phyloP scores from a whole-genome alignment of 495 filamentous ascomycete genomes.

The Platismatia glauca region DNA sequence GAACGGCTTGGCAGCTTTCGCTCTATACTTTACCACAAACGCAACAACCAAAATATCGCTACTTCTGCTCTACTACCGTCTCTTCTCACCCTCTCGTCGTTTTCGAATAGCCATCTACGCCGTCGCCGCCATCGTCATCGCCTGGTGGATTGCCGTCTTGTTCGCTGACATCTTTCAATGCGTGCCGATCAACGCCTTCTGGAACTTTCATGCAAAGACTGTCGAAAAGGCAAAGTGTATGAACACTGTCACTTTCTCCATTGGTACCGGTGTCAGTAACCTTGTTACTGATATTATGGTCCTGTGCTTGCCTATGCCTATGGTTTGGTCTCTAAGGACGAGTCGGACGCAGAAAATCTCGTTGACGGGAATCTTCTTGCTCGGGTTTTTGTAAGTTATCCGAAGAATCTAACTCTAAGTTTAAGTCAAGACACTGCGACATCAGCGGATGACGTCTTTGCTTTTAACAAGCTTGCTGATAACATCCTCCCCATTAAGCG shows the following conservation, averaged over 20 bases:
- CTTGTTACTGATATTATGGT: conserved; percentile 32
- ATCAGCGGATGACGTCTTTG: not conserved
- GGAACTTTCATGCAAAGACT: not conserved
- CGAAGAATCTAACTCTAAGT: too few relatives aligned
- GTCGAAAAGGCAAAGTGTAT: conserved; percentile 16
- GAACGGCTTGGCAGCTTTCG: conserved; percentile 1
- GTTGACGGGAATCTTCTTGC: conserved; percentile 29
- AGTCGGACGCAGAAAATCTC: conserved; percentile 27
- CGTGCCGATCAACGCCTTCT: conserved; percentile 18
- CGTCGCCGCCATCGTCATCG: conserved; percentile 1
- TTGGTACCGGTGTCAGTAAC: conserved; percentile 20
- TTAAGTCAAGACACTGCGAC: not conserved
- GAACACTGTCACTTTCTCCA: conserved; percentile 10
- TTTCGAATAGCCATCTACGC: conserved; percentile 13
- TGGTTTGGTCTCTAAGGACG: conserved; percentile 30
- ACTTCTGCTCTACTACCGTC: conserved; percentile 15
- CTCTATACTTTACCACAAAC: conserved; percentile 13
- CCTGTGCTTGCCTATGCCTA: conserved; percentile 31
- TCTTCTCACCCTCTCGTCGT: conserved; percentile 5
- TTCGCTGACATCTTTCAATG: conserved; percentile 20
- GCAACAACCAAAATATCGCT: conserved; percentile 10
- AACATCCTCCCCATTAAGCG: conserved; percentile 12
- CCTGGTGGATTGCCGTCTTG: conserved; percentile 15
- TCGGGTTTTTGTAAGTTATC: conserved; percentile 31
- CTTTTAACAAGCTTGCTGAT: not conserved